phyloP scores from a whole-genome alignment of 129 eudicot species.

The Tagetes erecta region DNA sequence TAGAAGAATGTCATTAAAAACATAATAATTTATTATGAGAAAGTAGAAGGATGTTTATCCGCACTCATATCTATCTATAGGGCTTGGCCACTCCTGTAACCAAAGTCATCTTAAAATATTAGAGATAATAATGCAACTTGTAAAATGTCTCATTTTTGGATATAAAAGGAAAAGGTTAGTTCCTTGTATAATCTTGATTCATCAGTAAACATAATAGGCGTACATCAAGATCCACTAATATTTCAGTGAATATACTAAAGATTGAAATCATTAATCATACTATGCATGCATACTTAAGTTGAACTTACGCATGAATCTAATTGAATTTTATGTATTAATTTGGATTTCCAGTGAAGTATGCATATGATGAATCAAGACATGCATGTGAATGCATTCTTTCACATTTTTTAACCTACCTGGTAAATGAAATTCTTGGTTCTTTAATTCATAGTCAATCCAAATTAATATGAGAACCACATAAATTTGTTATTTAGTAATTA shows the following conservation, averaged over 20 bases:
- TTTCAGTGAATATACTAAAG: neutral
- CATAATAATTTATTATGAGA: neutral
- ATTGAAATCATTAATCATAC: neutral
- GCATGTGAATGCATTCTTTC: neutral
- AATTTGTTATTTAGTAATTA: neutral
- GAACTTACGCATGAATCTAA: neutral
- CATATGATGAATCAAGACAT: neutral
- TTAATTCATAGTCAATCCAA: neutral
- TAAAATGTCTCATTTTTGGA: neutral
- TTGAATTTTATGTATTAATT: neutral
- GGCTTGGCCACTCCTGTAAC: neutral
- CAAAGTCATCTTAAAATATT: neutral
- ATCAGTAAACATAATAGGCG: neutral
- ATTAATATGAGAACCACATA: neutral
- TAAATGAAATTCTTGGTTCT: neutral
- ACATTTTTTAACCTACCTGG: neutral
- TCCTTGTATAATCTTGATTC: neutral
- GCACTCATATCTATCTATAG: neutral
- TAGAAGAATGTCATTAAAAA: neutral
- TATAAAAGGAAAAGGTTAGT: neutral
- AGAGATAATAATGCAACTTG: neutral
- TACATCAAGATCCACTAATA: neutral
- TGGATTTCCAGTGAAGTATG: neutral
- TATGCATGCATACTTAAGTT: neutral
- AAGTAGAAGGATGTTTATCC: neutral